Evolutionary conservation across 352 stramenopile genomes (phyloP), one percentile per base, ranked within the genome.

Genomic region (Sclerospora graminicola): DNA sequence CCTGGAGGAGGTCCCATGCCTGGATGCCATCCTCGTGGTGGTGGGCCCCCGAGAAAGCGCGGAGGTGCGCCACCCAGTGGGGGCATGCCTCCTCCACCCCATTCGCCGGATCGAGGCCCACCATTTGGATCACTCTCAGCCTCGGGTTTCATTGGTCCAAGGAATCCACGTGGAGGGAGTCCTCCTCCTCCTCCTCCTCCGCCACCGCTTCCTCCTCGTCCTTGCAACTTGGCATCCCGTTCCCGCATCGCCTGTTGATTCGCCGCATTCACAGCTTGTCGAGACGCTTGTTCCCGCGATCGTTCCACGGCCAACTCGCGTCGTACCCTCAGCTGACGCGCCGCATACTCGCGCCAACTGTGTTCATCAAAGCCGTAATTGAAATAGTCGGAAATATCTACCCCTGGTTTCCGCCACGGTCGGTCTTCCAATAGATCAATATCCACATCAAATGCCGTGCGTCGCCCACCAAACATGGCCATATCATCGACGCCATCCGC

Each of bases 341-440:
- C 64, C 10, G 79, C 83, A 26, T 95, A 95, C 20, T 90, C 79
- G 56, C 84, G 56, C 45, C 54, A 66, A 41, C 74, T 86, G 35
- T 89, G 64, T 57, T 96, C 87, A 43, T 93, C 87, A 55, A 96
- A 96, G 10, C 85, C 87, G 46, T 96, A 96, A 62, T 96, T 96
- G 45, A 96, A 96, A 54, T 95, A 96, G 63, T 96, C 85, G 13
- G 80, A 92, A 46, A 96, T 93, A 64, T 96, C 87, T 18, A 94
- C 80, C 19, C 85, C 84, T 1, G 82, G 84, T 45, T 94, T 90
- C 7, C 87, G 75, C 87, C 87, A 96, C 8, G 85, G 87, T 45
- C 92, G 78, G 51, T 96, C 85, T 35, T 95, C 85, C 14, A 96
- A 60, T 48, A 87, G 76, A 45, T 96, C 85, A 36, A 96, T 95